Percentiles rank a stretch among this genome's conserved stretches.
Evolutionary conservation across 1,284 basidiomycete genomes (phyloP).

Genomic region (Tremellales sp.): DNA sequence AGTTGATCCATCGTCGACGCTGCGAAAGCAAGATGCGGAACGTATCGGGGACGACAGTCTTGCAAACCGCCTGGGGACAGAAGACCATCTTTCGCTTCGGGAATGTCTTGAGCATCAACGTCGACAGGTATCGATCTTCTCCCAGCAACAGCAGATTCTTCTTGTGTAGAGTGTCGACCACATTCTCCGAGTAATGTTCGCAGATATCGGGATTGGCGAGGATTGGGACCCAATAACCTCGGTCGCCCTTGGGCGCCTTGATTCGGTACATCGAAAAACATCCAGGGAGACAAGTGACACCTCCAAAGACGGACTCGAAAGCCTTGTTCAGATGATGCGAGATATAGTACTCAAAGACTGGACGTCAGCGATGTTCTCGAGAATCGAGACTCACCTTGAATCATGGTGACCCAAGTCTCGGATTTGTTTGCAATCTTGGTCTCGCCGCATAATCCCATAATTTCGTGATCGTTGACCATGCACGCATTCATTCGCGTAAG

Average conservation of each 20-base stretch:
- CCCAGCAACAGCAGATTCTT: constrained; percentile 96
- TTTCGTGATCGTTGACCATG: constrained; percentile 92
- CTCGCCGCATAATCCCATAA: constrained; percentile 99
- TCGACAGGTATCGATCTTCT: constrained; percentile 98
- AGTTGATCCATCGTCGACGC: constrained; percentile 99
- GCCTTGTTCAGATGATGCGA: constrained; percentile 98
- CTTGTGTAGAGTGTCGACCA: constrained; percentile 97
- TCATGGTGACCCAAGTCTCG: constrained; percentile 94
- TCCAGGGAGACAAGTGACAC: constrained; percentile 97
- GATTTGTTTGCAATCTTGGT: constrained; percentile 99
- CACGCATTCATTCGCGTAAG: constrained; percentile 87
- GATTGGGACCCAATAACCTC: constrained; percentile 96
- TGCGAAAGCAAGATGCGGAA: constrained; percentile 92
- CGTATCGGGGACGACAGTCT: constrained; percentile 94
- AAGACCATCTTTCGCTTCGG: constrained; percentile 99
- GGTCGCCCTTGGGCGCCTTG: constrained; percentile 89
- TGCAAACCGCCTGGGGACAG: constrained; percentile 96
- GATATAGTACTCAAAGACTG: constrained; percentile 99
- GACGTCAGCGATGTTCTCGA: neutral
- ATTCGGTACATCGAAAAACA: constrained; percentile 99
- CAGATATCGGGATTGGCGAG: constrained; percentile 96
- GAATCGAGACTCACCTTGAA: constrained; percentile 63
- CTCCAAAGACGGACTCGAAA: constrained; percentile 98
- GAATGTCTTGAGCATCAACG: constrained; percentile 95
- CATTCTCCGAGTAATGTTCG: constrained; percentile 96